Conservation (phyloP, 1,284 basidiomycete species). For the Pholiota adiposa region DNA sequence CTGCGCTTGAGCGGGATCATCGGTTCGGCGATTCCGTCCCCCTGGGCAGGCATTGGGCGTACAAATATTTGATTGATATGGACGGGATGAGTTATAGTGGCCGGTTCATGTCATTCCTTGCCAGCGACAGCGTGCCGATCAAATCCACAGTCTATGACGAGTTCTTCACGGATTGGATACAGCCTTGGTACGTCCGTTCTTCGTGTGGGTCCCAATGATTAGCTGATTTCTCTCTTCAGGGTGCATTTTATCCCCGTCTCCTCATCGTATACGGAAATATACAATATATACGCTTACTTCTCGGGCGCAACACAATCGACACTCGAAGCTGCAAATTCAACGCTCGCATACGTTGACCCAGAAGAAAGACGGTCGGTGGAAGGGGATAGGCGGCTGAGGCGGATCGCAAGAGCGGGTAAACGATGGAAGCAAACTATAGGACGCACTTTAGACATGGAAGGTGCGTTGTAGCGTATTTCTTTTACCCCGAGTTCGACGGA, state of each 20-base stretch:
- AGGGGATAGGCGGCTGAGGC: constrained; percentile 74
- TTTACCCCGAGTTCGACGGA: neutral
- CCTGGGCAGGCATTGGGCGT: constrained; percentile 86
- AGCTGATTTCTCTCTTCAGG: constrained; percentile 48
- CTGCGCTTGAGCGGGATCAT: constrained; percentile 69
- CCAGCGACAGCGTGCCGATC: constrained; percentile 86
- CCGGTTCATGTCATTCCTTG: constrained; percentile 85
- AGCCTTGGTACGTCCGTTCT: constrained; percentile 68
- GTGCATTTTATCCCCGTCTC: constrained; percentile 93
- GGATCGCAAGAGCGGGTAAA: constrained; percentile 87
- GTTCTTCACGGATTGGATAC: constrained; percentile 85
- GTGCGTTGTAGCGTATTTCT: constrained; percentile 45
- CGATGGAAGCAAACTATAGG: constrained; percentile 88
- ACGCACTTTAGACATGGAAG: constrained; percentile 88
- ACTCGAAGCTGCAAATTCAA: constrained; percentile 31
- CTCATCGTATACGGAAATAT: constrained; percentile 84
- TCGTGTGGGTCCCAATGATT: neutral
- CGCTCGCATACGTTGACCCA: constrained; percentile 28
- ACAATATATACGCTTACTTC: constrained; percentile 91
- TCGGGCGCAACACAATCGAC: constrained; percentile 58
- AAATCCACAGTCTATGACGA: constrained; percentile 92
- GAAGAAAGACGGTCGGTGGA: constrained; percentile 49
- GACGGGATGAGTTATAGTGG: constrained; percentile 97
- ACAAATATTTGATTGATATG: constrained; percentile 91
- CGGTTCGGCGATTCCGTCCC: constrained; percentile 80